Base-by-base conservation (phyloP, 2,329 filamentous ascomycete genomes). In the Alternaria conjuncta region DNA sequence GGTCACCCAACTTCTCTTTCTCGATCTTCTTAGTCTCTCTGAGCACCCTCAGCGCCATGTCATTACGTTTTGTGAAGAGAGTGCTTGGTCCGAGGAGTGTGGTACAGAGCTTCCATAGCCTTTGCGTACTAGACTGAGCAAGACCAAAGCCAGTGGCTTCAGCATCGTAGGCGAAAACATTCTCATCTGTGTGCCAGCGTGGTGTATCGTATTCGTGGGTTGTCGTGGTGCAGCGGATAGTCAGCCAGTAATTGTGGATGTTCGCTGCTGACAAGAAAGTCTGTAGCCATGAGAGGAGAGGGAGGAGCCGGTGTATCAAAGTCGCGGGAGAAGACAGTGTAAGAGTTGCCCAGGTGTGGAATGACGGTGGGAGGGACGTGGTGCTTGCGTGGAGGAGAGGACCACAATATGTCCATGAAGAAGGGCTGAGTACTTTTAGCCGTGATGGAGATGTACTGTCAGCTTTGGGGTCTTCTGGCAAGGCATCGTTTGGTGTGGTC, bases 131-230 rank as follows among this genome's bases (percentile, higher is more conserved):
- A 18, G n/a, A 15, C 11, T 21, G 13, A 15, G 47, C 36, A 23
- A 53, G 45, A 23, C 49, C 57, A n/a, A 53, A 30, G 15, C 49
- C 57, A 30, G 15, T n/a, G 18, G 46, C 46, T 28, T 43, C 56
- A n/a, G 21, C 20, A 41, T 55, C 51, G n/a, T 45, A 32, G 55
- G 55, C 32, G 68, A 79, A 86, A 71, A 86, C 85, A 15, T 83
- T 71, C 59, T 86, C 83, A 64, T 86, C 84, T 0, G 82, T 82
- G 62, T 86, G 84, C 84, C 84, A 86, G 50, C 84, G 74, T 1
- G 82, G 81, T 10, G 66, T 73, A 64, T 86, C 80, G 68, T 80
- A 86, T 25, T 84, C 82, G 30, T 67, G 47, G 0, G 81, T 83
- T 0, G 82, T 76, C 45, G 72, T 80, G 0, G 82, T 83, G 53